Conservation (phyloP, 2,329 filamentous ascomycete genomes). For the Nemania sp. region DNA sequence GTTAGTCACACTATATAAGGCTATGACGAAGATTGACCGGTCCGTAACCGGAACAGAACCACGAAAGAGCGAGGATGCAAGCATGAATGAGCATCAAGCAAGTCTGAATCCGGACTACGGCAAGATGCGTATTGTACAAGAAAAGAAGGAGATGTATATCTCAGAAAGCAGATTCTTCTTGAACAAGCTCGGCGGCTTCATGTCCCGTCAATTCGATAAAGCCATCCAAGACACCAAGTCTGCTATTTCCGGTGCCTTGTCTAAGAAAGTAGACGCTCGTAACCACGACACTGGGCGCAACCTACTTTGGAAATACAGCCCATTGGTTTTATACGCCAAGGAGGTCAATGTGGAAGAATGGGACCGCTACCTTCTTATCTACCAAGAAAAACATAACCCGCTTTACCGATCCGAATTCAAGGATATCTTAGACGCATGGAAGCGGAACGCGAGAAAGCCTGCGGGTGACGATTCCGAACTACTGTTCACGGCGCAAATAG, state of each 20-base stretch:
- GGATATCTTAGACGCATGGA: slow-evolving; percentile 77
- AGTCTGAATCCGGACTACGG: slow-evolving; percentile 74
- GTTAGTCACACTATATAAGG: slow-evolving; percentile 82
- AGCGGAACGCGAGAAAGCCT: slow-evolving; percentile 73
- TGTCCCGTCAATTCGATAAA: slow-evolving; percentile 78
- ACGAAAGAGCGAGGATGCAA: slow-evolving; percentile 53
- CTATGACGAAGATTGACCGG: slow-evolving; percentile 91
- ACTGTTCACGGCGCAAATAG: slow-evolving; percentile 80
- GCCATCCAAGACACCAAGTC: slow-evolving; percentile 72
- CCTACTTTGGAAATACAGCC: slow-evolving; percentile 83
- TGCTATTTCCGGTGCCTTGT: slow-evolving; percentile 61
- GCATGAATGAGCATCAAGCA: slow-evolving; percentile 49
- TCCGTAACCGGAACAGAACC: slow-evolving; percentile 62
- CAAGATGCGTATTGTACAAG: slow-evolving; percentile 89
- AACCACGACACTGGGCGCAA: slow-evolving; percentile 74
- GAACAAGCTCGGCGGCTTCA: slow-evolving; percentile 76
- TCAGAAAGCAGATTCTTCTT: slow-evolving; percentile 77
- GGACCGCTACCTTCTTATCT: slow-evolving; percentile 77
- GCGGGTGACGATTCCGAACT: slow-evolving; percentile 78
- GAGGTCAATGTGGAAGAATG: slow-evolving; percentile 83
- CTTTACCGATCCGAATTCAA: slow-evolving; percentile 83
- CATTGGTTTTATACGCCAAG: slow-evolving; percentile 83
- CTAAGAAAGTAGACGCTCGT: slow-evolving; percentile 68
- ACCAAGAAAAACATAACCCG: slow-evolving; percentile 74
- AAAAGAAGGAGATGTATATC: slow-evolving; percentile 90